Base-by-base conservation (phyloP, 306 rosid genomes). In the Hylodesmum podocarpum region DNA sequence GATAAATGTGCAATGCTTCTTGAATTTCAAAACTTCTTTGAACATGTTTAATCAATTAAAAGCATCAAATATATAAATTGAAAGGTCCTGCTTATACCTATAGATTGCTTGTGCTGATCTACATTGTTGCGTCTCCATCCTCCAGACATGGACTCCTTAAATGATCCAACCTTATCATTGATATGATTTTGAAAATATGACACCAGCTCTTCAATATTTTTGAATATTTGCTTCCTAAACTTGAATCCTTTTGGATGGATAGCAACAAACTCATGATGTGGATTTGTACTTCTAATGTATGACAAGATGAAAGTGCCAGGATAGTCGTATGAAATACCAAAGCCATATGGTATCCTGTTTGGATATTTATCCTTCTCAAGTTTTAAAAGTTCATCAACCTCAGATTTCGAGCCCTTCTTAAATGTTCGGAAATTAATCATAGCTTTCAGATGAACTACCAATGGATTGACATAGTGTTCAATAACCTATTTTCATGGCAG, bases 291-390 rank as follows among this genome's bases (percentile, higher is more conserved):
- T 82, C 79, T 75, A 58, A 85, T 82, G 76, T 82, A 85, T 24
- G 80, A 78, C 86, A 85, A 65, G 66, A 85, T 70, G 73, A 82
- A 85, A 61, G 80, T 68, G 27, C 88, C 88, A 29, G 88, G 88
- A 82, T 85, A 84, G 66, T 82, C 86, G 64, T 70, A 75, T 13
- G 88, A 82, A 78, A 85, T 49, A 36, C 84, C 86, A 75, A 85
- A 63, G 51, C 80, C 81, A 82, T 78, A 85, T 13, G 78, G 70
- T 55, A 79, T 85, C 82, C 86, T 70, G 33, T 55, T 85, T 28
- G 88, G 88, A 75, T 70, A 27, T 75, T 82, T 74, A 40, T 76
- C 79, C 73, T 85, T 85, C 84, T 85, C 88, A 6, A 22, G 65
- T 50, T 76, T 85, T 29, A 85, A 50, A 14, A 64, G 46, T 72